Conservation (phyloP, 2,329 filamentous ascomycete species). For the Colletotrichum simmondsii region DNA sequence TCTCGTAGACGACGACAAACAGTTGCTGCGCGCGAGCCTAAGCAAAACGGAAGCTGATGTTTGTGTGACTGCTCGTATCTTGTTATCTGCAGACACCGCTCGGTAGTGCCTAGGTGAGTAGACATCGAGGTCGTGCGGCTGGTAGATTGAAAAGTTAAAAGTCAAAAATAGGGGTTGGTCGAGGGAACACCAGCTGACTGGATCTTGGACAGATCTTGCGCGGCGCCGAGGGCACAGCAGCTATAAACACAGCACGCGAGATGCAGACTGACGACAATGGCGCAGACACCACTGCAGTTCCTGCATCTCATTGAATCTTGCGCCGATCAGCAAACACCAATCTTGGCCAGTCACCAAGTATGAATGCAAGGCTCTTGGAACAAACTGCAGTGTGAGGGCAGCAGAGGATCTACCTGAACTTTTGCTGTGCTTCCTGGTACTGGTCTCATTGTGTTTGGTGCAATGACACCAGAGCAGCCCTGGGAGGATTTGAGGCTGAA, state of each 20-base stretch:
- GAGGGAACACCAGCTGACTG: neutral
- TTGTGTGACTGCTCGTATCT: neutral
- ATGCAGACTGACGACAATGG: neutral
- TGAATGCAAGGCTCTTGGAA: neutral
- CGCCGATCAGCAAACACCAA: neutral
- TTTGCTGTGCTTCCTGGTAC: neutral
- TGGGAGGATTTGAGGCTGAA: constrained; percentile 21
- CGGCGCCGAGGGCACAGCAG: neutral
- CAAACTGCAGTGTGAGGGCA: neutral
- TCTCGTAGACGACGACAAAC: neutral
- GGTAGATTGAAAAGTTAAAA: neutral
- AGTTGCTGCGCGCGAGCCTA: neutral
- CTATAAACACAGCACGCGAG: neutral
- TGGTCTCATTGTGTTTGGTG: neutral
- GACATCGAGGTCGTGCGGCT: neutral
- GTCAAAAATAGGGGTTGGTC: neutral
- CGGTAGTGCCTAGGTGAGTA: neutral
- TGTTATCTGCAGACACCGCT: neutral
- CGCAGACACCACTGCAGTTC: neutral
- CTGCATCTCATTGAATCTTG: neutral
- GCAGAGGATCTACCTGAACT: neutral
- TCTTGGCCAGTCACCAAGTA: neutral
- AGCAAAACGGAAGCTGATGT: neutral
- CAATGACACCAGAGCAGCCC: neutral
- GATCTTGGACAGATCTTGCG: neutral